phyloP scores from a whole-genome alignment of 306 rosid species.

The Ochetophila trinervis region DNA sequence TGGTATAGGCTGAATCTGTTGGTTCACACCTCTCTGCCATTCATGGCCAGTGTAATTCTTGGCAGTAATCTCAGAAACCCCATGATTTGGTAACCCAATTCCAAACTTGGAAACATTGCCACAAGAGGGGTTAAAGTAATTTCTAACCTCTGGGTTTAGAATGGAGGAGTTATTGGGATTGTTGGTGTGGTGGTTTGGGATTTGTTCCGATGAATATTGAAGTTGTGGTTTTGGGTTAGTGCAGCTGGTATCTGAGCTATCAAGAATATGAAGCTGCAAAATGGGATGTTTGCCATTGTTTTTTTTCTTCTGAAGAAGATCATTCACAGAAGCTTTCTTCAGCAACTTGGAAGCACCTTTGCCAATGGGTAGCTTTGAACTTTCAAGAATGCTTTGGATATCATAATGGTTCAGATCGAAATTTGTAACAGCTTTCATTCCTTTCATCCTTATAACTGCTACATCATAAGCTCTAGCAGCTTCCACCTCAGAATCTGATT shows the following conservation, averaged over 20 bases:
- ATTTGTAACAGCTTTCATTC: slow-evolving; percentile 15
- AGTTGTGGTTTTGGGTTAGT: not conserved
- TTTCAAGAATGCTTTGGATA: slow-evolving; percentile 12
- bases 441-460: slow-evolving; percentile 21
- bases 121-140: not conserved
- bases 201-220: not conserved
- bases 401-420: slow-evolving; percentile 22
- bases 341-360: slow-evolving; percentile 20
- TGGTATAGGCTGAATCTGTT: too few species aligned
- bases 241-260: not conserved
- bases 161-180: too few species aligned
- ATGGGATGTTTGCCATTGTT: not conserved
- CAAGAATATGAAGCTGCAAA: not conserved
- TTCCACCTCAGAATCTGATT: slow-evolving; percentile 26
- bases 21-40: too few species aligned
- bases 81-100: not conserved
- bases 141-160: not conserved
- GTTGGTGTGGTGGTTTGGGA: too few species aligned
- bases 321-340: slow-evolving; percentile 4
- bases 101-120: not conserved
- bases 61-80: too few species aligned
- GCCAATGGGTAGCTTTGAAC: slow-evolving; percentile 19
- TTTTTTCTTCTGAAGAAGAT: slow-evolving; percentile 8
- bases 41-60: too few species aligned
- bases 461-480: slow-evolving; percentile 41